phyloP scores from a whole-genome alignment of 2,329 filamentous ascomycete species.

The Venturia pyrina region DNA sequence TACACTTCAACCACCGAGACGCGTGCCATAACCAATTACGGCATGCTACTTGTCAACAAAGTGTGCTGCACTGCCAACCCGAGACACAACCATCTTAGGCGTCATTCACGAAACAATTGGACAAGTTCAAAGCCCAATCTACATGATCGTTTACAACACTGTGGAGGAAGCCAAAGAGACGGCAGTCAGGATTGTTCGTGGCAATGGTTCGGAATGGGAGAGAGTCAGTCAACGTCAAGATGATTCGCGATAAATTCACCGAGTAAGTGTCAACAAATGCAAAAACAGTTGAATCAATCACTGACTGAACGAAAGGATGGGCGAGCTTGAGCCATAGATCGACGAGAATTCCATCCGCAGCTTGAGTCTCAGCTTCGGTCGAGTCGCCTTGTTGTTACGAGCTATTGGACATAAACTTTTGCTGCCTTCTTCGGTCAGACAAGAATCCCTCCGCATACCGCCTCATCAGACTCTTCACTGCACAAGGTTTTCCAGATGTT shows the following conservation, averaged over 20 bases:
- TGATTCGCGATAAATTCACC: slow-evolving; percentile 98
- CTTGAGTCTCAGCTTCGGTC: slow-evolving; percentile 51
- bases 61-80: no score
- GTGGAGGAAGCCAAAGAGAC: no score
- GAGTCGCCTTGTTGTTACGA: background rate
- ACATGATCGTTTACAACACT: no score
- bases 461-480: background rate
- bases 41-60: no score
- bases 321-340: slow-evolving; percentile 94
- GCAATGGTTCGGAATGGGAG: slow-evolving; percentile 81
- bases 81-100: no score
- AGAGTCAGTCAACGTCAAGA: slow-evolving; percentile 96
- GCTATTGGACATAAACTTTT: background rate
- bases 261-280: slow-evolving; percentile 51
- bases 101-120: no score
- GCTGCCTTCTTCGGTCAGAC: background rate
- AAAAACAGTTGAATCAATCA: background rate
- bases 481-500: background rate
- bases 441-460: background rate
- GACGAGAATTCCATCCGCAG: slow-evolving; percentile 98
- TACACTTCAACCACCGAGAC: no score
- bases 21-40: no score
- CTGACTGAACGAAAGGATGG: slow-evolving; percentile 60
- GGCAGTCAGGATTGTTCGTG: slow-evolving; percentile 57
- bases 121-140: no score